phyloP scores from a whole-genome alignment of 169 alveolate genomes.

The Plasmodium cynomolgi region DNA sequence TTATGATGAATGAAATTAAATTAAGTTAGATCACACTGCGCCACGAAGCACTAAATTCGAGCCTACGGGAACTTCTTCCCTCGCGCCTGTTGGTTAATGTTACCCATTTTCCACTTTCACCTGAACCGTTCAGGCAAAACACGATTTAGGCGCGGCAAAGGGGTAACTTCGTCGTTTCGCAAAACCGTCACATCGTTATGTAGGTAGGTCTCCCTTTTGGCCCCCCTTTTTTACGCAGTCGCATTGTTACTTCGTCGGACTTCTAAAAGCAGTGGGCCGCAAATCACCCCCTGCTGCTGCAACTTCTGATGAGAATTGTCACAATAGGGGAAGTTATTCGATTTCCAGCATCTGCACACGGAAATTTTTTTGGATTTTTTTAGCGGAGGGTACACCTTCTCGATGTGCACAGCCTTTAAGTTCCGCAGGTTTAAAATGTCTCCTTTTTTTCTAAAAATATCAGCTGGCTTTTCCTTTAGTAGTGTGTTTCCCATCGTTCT shows the following conservation, averaged over 20 bases:
- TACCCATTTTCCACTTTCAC: not conserved
- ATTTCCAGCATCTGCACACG: slow-evolving; percentile 88
- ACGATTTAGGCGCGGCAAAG: not conserved
- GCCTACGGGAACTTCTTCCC: not conserved
- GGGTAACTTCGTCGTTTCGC: not conserved
- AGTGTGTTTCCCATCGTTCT: slow-evolving; percentile 19
- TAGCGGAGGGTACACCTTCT: slow-evolving; percentile 67
- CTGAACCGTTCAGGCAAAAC: not conserved
- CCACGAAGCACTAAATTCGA: not conserved
- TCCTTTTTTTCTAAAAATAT: slow-evolving; percentile 47
- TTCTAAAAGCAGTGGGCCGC: slow-evolving; percentile 86
- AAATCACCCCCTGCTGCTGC: slow-evolving; percentile 83
- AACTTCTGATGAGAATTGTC: slow-evolving; percentile 88
- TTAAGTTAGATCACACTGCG: not conserved
- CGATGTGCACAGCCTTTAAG: slow-evolving; percentile 76
- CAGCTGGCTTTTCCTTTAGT: slow-evolving; percentile 7
- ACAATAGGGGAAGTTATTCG: slow-evolving; percentile 88
- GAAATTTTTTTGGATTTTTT: slow-evolving; percentile 78
- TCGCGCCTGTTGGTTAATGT: not conserved
- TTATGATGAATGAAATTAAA: not conserved
- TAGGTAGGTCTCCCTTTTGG: not conserved
- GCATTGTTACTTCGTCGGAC: slow-evolving; percentile 60
- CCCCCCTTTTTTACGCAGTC: not conserved
- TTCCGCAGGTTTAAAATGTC: slow-evolving; percentile 47
- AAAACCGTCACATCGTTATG: not conserved